phyloP scores from a whole-genome alignment of 108 stramenopile species.

The Fistulifera solaris region DNA sequence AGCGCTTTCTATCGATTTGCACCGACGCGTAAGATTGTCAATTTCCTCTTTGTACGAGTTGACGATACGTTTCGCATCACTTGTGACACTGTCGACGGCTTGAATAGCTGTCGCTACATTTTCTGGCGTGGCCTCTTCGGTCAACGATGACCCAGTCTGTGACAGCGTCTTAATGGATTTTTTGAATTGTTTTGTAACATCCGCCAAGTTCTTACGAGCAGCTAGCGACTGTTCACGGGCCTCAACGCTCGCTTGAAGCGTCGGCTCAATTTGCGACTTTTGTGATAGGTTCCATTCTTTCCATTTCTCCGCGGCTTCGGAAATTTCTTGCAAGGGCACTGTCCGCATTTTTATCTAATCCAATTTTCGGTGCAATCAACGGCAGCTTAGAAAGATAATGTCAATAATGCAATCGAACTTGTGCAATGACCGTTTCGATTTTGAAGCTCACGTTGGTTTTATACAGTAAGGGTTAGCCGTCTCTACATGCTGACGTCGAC shows the following conservation, averaged over 20 bases:
- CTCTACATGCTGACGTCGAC: too few species aligned
- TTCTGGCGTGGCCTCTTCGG: conserved; percentile 15
- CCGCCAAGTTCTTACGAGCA: conserved; percentile 67
- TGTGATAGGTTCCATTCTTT: too few species aligned
- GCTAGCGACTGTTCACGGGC: conserved; percentile 42
- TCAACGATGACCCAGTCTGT: conserved; percentile 13
- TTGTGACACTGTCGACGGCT: conserved; percentile 41
- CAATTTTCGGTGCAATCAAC: too few species aligned
- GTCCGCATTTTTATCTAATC: too few species aligned
- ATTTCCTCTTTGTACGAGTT: conserved; percentile 84
- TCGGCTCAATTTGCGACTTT: too few species aligned
- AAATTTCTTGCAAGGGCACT: too few species aligned
- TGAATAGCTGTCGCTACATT: conserved; percentile 24
- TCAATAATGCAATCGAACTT: too few species aligned
- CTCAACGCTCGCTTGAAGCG: neutral
- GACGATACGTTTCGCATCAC: conserved; percentile 49
- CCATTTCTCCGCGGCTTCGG: too few species aligned
- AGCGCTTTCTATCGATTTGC: conserved; percentile 56
- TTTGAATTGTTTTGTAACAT: conserved; percentile 72
- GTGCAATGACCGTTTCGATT: too few species aligned
- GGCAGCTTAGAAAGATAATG: too few species aligned
- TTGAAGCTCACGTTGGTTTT: too few species aligned
- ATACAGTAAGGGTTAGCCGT: too few species aligned
- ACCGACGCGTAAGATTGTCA: conserved; percentile 67
- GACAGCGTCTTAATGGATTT: conserved; percentile 60